A percentile compares a stretch with the other conserved stretches of the same genome.
Evolutionary conservation across 352 stramenopile genomes (phyloP).

Genomic region (Phytophthora capsici): DNA sequence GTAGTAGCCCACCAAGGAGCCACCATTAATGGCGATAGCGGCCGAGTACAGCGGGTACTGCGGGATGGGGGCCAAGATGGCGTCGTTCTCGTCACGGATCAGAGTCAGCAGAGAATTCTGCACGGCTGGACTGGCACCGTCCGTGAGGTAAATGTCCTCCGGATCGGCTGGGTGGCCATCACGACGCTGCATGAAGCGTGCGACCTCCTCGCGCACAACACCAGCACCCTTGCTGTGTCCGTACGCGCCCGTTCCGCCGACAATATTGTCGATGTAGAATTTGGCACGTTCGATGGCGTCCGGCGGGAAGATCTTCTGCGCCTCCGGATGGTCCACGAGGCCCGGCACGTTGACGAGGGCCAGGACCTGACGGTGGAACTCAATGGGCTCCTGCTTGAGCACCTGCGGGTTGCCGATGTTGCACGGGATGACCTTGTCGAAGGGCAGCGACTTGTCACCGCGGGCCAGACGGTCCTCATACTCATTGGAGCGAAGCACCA

Average conservation of each 20-base stretch:
- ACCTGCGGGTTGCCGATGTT: conserved; percentile 37
- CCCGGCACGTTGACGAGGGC: conserved; percentile 90
- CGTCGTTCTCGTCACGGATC: conserved; percentile 87
- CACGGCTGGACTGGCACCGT: conserved; percentile 96
- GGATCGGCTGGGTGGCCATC: conserved; percentile 92
- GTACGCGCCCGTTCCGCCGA: conserved; percentile 92
- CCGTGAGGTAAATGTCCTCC: conserved; percentile 97
- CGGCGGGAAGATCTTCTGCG: conserved; percentile 79
- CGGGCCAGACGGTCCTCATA: conserved; percentile 72
- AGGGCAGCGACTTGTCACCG: conserved; percentile 72
- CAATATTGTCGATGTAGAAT: conserved; percentile 88
- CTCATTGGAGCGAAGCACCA: conserved; percentile 85
- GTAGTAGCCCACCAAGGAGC: conserved; percentile 97
- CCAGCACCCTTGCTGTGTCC: conserved; percentile 92
- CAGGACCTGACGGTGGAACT: conserved; percentile 94
- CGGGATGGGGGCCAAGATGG: conserved; percentile 97
- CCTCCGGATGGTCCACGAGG: conserved; percentile 85
- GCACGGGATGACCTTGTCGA: conserved; percentile 57
- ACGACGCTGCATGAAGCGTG: conserved; percentile 86
- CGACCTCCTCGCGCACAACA: conserved; percentile 91
- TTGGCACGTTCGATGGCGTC: conserved; percentile 90
- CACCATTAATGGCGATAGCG: conserved; percentile 95
- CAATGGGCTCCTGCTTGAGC: conserved; percentile 95
- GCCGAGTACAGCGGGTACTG: conserved; percentile 99
- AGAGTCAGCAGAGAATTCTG: conserved; percentile 92